Evolutionary conservation across 2,329 filamentous ascomycete species (phyloP).

Genomic region (Aspergillus sp.): DNA sequence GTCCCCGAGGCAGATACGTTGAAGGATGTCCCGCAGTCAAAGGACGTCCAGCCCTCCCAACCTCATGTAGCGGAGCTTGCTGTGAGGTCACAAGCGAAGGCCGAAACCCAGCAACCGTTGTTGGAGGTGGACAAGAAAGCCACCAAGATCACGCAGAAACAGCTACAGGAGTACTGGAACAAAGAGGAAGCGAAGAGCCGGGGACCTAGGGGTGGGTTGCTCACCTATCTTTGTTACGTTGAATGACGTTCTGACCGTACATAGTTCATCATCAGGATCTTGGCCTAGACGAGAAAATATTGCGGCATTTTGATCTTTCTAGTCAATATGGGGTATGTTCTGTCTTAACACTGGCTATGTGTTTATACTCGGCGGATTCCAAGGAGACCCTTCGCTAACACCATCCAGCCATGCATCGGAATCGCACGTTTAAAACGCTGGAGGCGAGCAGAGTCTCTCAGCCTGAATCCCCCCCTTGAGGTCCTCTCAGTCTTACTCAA

Average conservation of each 20-base stretch:
- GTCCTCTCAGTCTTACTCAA: constrained; percentile 81
- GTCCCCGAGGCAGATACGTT: constrained; percentile 26
- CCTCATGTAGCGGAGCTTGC: constrained; percentile 37
- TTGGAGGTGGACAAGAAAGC: constrained; percentile 50
- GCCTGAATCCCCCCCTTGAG: constrained; percentile 84
- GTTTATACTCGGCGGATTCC: neutral
- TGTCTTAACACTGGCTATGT: neutral
- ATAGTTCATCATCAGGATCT: constrained; percentile 75
- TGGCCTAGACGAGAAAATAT: constrained; percentile 74
- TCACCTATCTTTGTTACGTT: neutral
- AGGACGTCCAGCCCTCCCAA: constrained; percentile 28
- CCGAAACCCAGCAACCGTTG: constrained; percentile 36
- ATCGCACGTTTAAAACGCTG: constrained; percentile 79
- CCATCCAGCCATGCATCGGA: constrained; percentile 77
- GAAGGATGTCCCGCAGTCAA: constrained; percentile 25
- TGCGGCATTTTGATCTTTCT: constrained; percentile 90
- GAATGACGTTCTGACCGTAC: neutral
- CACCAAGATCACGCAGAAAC: constrained; percentile 62
- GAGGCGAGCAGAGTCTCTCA: constrained; percentile 79
- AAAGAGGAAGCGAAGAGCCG: constrained; percentile 67
- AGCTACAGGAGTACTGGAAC: constrained; percentile 77
- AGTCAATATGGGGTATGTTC: constrained; percentile 85
- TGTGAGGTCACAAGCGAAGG: constrained; percentile 51
- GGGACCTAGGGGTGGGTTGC: constrained; percentile 55
- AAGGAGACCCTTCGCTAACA: constrained; percentile 9